Conservation (phyloP, 192 early-diverging fungal species). For the Chytriomyces hyalinus region DNA sequence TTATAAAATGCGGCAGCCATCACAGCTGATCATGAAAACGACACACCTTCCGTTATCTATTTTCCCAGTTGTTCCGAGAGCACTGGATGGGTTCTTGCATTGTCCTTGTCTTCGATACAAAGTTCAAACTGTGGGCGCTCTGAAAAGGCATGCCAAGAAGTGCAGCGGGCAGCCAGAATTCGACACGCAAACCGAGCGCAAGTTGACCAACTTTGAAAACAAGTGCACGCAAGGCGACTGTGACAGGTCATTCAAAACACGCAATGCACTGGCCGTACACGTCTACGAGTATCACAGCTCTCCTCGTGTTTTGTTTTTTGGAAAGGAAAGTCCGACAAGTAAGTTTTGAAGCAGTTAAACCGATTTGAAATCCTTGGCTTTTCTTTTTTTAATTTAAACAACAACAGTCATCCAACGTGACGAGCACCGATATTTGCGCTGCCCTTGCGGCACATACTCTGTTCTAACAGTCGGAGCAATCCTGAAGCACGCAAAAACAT, state of each 20-base stretch:
- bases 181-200: not conserved
- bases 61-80: not conserved
- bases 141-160: not conserved
- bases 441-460: constrained; percentile 3
- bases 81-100: not conserved
- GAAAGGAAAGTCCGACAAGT: not conserved
- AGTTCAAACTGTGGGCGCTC: not conserved
- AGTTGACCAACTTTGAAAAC: not conserved
- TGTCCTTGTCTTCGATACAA: not conserved
- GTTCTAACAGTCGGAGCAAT: constrained; percentile 47
- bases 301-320: not conserved
- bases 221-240: constrained; percentile 1
- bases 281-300: constrained; percentile 2
- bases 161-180: not conserved
- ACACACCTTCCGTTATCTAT: not conserved
- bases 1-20: not conserved
- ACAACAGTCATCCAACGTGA: not conserved
- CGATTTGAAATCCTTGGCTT: not conserved
- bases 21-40: not conserved
- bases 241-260: not conserved
- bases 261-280: constrained; percentile 18
- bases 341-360: not conserved
- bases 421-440: not conserved
- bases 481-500: too few relatives aligned
- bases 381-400: not conserved